Percentiles rank a stretch among this genome's conserved stretches.
Conservation (phyloP, 2,329 filamentous ascomycete genomes). For the Penicillium sp. region DNA sequence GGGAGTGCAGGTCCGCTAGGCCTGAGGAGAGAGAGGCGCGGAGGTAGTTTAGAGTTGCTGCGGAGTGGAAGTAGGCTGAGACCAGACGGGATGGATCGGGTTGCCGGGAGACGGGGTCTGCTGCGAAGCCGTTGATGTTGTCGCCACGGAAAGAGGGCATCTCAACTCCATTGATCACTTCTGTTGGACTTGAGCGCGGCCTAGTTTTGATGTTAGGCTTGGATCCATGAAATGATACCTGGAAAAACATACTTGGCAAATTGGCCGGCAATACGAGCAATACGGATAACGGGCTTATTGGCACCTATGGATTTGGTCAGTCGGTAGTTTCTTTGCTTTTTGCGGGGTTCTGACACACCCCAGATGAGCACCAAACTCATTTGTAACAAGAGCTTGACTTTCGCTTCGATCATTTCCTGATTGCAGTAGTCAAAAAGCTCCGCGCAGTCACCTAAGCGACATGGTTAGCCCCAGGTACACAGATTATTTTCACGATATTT, state of each 20-base stretch:
- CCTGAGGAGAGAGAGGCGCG: constrained; percentile 79
- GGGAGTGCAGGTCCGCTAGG: constrained; percentile 89
- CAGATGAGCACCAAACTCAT: constrained; percentile 97
- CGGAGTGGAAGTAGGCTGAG: constrained; percentile 91
- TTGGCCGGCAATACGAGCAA: constrained; percentile 94
- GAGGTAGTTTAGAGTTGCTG: constrained; percentile 91
- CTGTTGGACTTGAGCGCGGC: constrained; percentile 83
- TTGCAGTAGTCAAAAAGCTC: constrained; percentile 97
- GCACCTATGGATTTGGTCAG: constrained; percentile 38
- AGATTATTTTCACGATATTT: not conserved
- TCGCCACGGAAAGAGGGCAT: constrained; percentile 92
- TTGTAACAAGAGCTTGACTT: constrained; percentile 93
- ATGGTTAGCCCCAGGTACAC: not conserved
- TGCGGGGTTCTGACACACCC: constrained; percentile 54
- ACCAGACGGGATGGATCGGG: constrained; percentile 84
- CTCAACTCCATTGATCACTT: constrained; percentile 74
- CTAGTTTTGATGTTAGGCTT: constrained; percentile 20
- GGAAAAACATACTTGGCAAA: constrained; percentile 68
- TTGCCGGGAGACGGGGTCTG: constrained; percentile 65
- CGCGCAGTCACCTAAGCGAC: constrained; percentile 68
- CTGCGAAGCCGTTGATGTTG: constrained; percentile 82
- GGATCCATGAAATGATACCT: not conserved
- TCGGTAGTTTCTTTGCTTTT: not conserved
- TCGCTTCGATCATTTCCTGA: constrained; percentile 84
- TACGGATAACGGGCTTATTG: constrained; percentile 81